A percentile compares a stretch with the other conserved stretches of the same genome.
Conservation (phyloP, 2,329 filamentous ascomycete genomes). For the Blastomyces percursus region DNA sequence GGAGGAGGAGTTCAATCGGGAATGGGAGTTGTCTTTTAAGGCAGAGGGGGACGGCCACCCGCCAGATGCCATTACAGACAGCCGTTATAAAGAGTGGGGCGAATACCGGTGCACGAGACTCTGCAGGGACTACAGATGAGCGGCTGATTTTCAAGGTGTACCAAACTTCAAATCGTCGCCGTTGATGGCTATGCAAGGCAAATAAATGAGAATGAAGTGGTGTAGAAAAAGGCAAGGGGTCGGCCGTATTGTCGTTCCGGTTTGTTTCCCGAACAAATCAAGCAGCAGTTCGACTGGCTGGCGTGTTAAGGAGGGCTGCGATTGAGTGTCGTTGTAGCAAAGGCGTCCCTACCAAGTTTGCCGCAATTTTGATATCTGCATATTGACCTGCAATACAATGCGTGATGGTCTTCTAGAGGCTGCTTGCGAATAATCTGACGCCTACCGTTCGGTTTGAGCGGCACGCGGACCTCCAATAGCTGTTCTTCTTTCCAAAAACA, state of each 20-base stretch:
- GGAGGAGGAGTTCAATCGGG: slow-evolving; percentile 29
- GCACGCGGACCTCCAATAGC: neutral
- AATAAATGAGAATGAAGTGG: neutral
- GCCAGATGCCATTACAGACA: slow-evolving; percentile 30
- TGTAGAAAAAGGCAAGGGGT: neutral
- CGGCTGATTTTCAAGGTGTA: neutral
- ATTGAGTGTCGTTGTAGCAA: slow-evolving; percentile 19
- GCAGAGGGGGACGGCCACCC: slow-evolving; percentile 20
- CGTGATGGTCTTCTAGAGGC: slow-evolving; percentile 32
- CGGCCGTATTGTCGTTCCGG: neutral
- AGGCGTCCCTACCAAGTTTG: slow-evolving; percentile 32
- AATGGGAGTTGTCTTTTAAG: slow-evolving; percentile 28
- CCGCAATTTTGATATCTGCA: slow-evolving; percentile 33
- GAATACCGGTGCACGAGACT: neutral
- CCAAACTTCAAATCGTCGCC: neutral
- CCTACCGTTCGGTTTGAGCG: neutral
- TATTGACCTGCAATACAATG: slow-evolving; percentile 32
- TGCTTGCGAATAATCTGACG: slow-evolving; percentile 19
- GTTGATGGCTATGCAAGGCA: neutral
- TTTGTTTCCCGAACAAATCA: neutral
- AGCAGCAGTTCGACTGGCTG: neutral
- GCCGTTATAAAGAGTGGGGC: neutral
- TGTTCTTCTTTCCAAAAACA: neutral
- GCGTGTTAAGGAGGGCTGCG: neutral
- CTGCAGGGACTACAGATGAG: neutral